Evolutionary conservation across 106 monocot species (phyloP).

Genomic region (Posidonia australis): DNA sequence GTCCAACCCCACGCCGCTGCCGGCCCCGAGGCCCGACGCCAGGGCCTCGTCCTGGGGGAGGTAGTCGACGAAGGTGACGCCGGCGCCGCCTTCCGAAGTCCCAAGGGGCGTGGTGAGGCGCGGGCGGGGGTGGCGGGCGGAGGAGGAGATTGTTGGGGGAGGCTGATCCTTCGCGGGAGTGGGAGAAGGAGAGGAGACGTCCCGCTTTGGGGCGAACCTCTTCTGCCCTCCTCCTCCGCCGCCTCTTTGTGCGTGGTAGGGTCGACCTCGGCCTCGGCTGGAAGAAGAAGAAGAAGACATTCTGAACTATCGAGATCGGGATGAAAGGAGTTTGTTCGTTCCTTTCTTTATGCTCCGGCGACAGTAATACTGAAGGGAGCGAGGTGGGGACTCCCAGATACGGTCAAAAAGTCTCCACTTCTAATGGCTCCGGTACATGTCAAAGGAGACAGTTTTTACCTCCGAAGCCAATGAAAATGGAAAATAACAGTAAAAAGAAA

Average conservation of each 20-base stretch:
- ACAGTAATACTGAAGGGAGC: no score
- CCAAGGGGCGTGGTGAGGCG: not conserved
- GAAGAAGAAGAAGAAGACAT: not conserved
- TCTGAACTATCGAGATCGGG: no score
- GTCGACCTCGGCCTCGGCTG: not conserved
- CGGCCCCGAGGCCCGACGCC: slow-evolving; percentile 62
- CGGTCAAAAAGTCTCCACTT: no score
- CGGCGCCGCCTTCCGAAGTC: not conserved
- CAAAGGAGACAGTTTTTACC: no score
- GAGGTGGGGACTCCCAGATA: no score
- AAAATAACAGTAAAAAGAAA: no score
- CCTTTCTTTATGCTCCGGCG: no score
- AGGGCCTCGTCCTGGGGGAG: slow-evolving; percentile 94
- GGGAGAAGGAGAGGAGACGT: not conserved
- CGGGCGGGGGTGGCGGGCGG: not conserved
- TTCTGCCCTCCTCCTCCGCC: not conserved
- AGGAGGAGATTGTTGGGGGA: not conserved
- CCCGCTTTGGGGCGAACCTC: not conserved
- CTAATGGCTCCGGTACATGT: no score
- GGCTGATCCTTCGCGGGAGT: not conserved
- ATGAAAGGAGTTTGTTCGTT: no score
- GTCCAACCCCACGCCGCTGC: slow-evolving; percentile 58
- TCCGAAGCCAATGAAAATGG: no score
- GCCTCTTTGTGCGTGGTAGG: not conserved
- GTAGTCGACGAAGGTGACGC: slow-evolving; percentile 47